These are phyloP conservation scores for Sporothrix humicola DNA, from an alignment of 2,329 filamentous ascomycete genomes.

Conservation along the genomic window DNA sequence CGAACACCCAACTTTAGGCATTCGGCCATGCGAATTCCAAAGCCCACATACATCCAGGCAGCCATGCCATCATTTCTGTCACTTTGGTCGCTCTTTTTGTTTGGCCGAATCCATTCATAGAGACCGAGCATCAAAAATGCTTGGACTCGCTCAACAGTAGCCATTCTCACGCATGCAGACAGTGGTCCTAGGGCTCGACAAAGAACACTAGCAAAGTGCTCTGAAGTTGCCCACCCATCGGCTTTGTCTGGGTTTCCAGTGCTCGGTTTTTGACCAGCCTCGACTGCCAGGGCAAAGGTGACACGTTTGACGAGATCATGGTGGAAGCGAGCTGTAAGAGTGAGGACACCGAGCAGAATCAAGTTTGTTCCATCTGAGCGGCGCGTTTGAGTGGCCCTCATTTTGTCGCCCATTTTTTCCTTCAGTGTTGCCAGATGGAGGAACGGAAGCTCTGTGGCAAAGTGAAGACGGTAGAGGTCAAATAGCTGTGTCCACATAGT, in stretches of 20 bases:
- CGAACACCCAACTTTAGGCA: conserved; percentile 66
- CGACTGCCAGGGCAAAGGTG: conserved; percentile 47
- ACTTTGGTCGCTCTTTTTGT: conserved; percentile 42
- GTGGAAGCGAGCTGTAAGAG: conserved; percentile 73
- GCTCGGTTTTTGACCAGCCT: conserved; percentile 46
- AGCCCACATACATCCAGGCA: conserved; percentile 70
- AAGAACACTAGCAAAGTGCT: conserved; percentile 68
- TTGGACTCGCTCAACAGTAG: conserved; percentile 68
- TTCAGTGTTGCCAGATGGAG: conserved; percentile 70
- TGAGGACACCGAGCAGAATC: conserved; percentile 69
- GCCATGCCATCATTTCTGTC: conserved; percentile 54
- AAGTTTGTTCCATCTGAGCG: conserved; percentile 51
- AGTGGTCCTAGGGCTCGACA: conserved; percentile 56
- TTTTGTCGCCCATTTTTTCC: conserved; percentile 54
- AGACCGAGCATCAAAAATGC: conserved; percentile 72
- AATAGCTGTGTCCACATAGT: conserved; percentile 72
- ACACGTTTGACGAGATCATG: conserved; percentile 62
- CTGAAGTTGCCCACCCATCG: conserved; percentile 63
- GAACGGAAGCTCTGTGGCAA: conserved; percentile 74
- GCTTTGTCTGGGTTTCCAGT: conserved; percentile 44
- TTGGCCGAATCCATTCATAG: conserved; percentile 72
- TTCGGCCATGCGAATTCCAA: conserved; percentile 68
- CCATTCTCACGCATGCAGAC: conserved; percentile 55
- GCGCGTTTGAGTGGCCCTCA: conserved; percentile 44
- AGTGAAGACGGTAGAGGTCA: conserved; percentile 72